These are phyloP conservation scores for Sarocladiaceae sp. DNA, from an alignment of 2,329 filamentous ascomycete genomes.

Conservation along the genomic window DNA sequence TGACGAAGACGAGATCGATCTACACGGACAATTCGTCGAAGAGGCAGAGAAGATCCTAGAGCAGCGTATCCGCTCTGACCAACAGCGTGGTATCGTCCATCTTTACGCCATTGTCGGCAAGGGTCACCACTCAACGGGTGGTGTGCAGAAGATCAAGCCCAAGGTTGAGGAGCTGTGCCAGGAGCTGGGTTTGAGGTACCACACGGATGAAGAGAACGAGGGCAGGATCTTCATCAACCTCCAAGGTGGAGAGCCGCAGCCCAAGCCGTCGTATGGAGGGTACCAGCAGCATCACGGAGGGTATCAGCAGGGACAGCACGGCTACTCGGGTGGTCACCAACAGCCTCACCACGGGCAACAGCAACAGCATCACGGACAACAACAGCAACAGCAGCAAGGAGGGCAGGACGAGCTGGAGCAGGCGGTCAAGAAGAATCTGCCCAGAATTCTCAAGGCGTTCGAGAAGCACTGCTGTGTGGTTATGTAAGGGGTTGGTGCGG, in stretches of 20 bases:
- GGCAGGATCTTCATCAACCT: conserved; percentile 87
- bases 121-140: conserved; percentile 76
- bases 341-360: conserved; percentile 32
- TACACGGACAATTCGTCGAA: conserved; percentile 91
- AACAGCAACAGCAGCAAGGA: conserved; percentile 37
- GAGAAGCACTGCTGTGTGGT: conserved; percentile 66
- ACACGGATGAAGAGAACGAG: conserved; percentile 77
- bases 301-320: conserved; percentile 22
- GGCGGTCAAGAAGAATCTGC: conserved; percentile 53
- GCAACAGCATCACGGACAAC: conserved; percentile 24
- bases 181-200: conserved; percentile 75
- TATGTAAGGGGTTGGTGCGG: conserved; percentile 48
- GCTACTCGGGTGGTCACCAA: conserved; percentile 23
- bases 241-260: conserved; percentile 60
- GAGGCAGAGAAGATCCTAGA: conserved; percentile 90
- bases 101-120: conserved; percentile 95
- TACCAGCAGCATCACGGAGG: conserved; percentile 18
- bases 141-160: conserved; percentile 94
- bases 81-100: conserved; percentile 67
- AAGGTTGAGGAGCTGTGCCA: conserved; percentile 80
- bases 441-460: conserved; percentile 56
- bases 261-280: conserved; percentile 33
- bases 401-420: conserved; percentile 50
- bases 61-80: conserved; percentile 74
- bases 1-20: conserved; percentile 76